Evolutionary conservation across 768 basidiomycete genomes (phyloP).

Genomic region (Pleurotus sapidus): DNA sequence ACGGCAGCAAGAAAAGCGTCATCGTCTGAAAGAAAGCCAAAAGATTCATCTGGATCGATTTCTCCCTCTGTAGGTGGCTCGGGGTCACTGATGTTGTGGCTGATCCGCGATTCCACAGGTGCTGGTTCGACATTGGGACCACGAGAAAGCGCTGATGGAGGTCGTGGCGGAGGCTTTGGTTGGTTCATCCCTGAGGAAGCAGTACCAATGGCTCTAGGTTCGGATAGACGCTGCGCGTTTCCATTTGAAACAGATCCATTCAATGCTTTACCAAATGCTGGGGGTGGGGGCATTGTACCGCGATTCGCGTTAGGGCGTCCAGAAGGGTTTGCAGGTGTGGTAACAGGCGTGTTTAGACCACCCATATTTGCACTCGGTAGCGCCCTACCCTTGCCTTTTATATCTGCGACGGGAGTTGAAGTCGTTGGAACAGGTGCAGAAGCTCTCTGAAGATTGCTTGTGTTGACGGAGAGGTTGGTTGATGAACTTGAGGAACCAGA

Average conservation of each 20-base stretch:
- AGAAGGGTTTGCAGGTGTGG: background rate
- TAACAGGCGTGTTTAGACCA: background rate
- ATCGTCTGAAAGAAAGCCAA: slow-evolving; percentile 61
- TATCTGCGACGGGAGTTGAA: background rate
- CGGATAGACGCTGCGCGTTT: background rate
- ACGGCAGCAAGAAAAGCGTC: slow-evolving; percentile 61
- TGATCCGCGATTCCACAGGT: background rate
- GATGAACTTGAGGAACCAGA: slow-evolving; percentile 12
- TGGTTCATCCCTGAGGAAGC: background rate
- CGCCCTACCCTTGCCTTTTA: slow-evolving; percentile 1
- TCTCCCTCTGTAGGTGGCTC: slow-evolving; percentile 2
- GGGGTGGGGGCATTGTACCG: slow-evolving; percentile 1
- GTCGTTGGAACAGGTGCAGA: slow-evolving; percentile 4
- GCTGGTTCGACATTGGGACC: slow-evolving; percentile 6
- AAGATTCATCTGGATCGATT: slow-evolving; percentile 33
- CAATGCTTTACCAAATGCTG: background rate
- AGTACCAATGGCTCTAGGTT: background rate
- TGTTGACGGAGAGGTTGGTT: background rate
- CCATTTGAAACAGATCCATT: background rate
- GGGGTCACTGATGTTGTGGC: background rate
- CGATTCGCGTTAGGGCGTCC: background rate
- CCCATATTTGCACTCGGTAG: background rate
- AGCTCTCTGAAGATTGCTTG: slow-evolving; percentile 2
- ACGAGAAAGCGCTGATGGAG: slow-evolving; percentile 12
- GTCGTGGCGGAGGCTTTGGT: background rate